Evolutionary conservation across 768 basidiomycete species (phyloP).

Genomic region (Xerocomellus dryophilus): DNA sequence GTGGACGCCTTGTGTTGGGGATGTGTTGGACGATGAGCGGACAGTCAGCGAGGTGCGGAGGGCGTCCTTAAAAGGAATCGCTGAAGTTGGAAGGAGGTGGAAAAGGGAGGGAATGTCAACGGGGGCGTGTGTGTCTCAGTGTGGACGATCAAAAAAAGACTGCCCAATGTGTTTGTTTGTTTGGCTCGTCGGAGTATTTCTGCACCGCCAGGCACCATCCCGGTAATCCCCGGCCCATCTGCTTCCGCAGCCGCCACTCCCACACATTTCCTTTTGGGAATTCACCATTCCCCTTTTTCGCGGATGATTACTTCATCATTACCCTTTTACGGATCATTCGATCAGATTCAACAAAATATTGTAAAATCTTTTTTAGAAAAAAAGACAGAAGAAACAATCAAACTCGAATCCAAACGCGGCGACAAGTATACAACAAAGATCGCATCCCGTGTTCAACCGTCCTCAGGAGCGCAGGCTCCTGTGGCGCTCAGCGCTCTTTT

Average conservation of each 20-base stretch:
- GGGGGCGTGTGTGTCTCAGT: conserved; percentile 39
- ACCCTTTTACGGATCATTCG: conserved; percentile 26
- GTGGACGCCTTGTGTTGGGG: background rate
- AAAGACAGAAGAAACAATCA: background rate
- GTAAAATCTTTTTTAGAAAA: background rate
- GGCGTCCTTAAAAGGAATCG: conserved; percentile 43
- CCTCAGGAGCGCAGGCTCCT: conserved; percentile 15
- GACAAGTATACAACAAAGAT: conserved; percentile 6
- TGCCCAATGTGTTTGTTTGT: conserved; percentile 35
- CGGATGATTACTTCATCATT: conserved; percentile 24
- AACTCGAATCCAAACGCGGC: background rate
- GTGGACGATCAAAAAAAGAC: conserved; percentile 42
- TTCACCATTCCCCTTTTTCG: conserved; percentile 19
- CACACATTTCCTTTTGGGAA: conserved; percentile 32
- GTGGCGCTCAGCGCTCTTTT: conserved; percentile 38
- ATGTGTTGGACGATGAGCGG: conserved; percentile 30
- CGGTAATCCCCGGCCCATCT: conserved; percentile 37
- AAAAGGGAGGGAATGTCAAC: conserved; percentile 41
- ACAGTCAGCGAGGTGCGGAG: conserved; percentile 33
- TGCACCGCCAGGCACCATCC: conserved; percentile 30
- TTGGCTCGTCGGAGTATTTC: conserved; percentile 37
- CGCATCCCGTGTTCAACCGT: background rate
- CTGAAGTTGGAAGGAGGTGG: conserved; percentile 43
- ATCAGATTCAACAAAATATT: conserved; percentile 5
- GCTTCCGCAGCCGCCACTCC: conserved; percentile 37